These are phyloP conservation scores for Boletus vinaceobasis DNA, from an alignment of 768 basidiomycete species.

Conservation along the genomic window DNA sequence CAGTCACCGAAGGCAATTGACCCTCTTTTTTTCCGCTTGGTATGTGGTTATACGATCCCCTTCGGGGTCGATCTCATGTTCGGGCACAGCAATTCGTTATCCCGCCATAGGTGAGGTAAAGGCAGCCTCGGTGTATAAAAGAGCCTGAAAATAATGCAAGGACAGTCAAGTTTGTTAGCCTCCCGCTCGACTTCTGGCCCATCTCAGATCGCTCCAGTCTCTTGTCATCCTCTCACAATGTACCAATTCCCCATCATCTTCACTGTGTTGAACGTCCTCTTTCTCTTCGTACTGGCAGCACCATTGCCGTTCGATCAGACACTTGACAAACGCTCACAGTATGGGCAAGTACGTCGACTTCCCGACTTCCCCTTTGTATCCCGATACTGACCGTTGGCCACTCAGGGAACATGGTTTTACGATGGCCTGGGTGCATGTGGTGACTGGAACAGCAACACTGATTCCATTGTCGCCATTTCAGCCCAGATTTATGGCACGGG, in stretches of 20 bases:
- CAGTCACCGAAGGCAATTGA: constrained; percentile 15
- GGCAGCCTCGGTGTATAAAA: constrained; percentile 25
- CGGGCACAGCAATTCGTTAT: constrained; percentile 20
- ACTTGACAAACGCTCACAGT: constrained; percentile 44
- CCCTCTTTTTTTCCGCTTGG: constrained; percentile 22
- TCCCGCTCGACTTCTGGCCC: constrained; percentile 1
- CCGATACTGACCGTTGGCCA: constrained; percentile 5
- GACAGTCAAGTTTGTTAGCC: background rate
- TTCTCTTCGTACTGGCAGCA: constrained; percentile 42
- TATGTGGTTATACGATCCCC: constrained; percentile 24
- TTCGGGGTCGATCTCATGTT: constrained; percentile 28
- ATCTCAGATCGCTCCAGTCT: background rate
- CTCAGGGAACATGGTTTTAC: constrained; percentile 67
- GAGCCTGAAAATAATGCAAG: constrained; percentile 6
- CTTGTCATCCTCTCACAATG: constrained; percentile 13
- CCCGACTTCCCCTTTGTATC: background rate
- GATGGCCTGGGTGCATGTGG: constrained; percentile 66
- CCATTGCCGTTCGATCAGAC: constrained; percentile 27
- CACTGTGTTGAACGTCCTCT: constrained; percentile 40
- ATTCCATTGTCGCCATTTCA: constrained; percentile 63
- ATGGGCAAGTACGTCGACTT: constrained; percentile 48
- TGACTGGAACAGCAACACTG: constrained; percentile 41
- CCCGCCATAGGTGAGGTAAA: constrained; percentile 31
- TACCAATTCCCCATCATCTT: constrained; percentile 25
- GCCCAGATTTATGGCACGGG: constrained; percentile 51